phyloP scores from a whole-genome alignment of 305 asterid genomes.

The Ruellia speciosa region DNA sequence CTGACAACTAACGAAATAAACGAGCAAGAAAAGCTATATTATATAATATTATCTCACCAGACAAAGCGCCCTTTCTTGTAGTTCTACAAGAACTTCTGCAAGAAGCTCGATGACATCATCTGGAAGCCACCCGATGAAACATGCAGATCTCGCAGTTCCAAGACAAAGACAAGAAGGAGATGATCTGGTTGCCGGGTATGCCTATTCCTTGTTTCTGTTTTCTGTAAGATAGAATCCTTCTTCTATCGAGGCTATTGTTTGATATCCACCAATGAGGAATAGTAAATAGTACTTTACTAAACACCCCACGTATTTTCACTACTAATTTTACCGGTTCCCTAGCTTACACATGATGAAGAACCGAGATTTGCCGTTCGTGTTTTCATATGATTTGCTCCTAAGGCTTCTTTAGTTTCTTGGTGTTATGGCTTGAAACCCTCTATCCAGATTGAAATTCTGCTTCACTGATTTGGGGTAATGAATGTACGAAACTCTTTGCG shows the following conservation, averaged over 20 bases:
- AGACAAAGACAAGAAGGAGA: conserved; percentile 51
- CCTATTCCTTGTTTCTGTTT: conserved; percentile 4
- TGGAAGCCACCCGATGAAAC: conserved; percentile 76
- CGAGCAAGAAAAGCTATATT: background rate
- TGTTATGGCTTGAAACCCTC: too few species aligned
- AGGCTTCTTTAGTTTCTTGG: too few species aligned
- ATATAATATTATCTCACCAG: too few species aligned
- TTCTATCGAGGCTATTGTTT: background rate
- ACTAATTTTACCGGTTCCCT: background rate
- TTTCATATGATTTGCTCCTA: too few species aligned
- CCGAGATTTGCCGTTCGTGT: too few species aligned
- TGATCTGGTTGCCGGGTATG: conserved; percentile 17
- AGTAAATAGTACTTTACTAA: background rate
- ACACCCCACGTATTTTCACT: background rate
- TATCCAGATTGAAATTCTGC: too few species aligned
- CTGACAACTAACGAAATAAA: conserved; percentile 3
- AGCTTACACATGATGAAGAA: background rate
- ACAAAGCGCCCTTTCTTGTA: conserved; percentile 25
- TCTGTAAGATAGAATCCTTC: conserved; percentile 2
- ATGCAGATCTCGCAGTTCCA: conserved; percentile 47
- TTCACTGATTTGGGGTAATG: too few species aligned
- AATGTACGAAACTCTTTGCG: too few species aligned
- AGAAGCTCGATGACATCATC: conserved; percentile 80
- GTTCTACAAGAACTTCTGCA: conserved; percentile 87
- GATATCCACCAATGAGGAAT: background rate